Conservation (phyloP, 2,329 filamentous ascomycete genomes). For the Xylariales sp. region DNA sequence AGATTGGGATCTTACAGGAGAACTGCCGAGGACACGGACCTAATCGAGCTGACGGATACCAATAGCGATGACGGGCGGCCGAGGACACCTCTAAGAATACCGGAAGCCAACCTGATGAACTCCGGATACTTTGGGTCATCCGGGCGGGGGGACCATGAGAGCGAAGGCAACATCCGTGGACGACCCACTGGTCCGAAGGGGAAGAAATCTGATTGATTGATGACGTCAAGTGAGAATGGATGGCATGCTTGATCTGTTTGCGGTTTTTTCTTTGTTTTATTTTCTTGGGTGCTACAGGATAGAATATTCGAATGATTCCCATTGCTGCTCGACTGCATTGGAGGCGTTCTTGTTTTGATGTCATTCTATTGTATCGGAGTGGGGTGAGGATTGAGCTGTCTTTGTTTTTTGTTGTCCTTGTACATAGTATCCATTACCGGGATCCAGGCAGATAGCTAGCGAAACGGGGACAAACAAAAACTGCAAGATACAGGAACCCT, state of each 20-base stretch:
- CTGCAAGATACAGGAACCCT: no score
- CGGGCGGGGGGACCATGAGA: conserved; percentile 33
- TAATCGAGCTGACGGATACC: conserved; percentile 68
- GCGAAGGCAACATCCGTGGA: conserved; percentile 31
- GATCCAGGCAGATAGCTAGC: no score
- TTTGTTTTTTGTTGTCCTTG: no score
- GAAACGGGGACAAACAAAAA: no score
- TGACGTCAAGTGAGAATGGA: no score
- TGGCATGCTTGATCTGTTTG: no score
- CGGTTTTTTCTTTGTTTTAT: no score
- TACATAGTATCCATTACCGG: no score
- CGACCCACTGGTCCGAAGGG: conserved; percentile 34
- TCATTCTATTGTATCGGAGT: no score
- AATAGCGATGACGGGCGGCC: conserved; percentile 48
- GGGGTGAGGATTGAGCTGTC: no score
- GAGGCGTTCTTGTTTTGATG: no score
- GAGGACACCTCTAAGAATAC: conserved; percentile 10
- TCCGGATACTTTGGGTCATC: conserved; percentile 29
- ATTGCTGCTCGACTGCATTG: not conserved
- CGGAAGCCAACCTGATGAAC: conserved; percentile 24
- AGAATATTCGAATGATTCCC: not conserved
- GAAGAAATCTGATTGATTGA: conserved; percentile 41
- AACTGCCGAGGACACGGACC: conserved; percentile 48
- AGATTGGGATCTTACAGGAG: conserved; percentile 34
- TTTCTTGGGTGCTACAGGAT: no score